Base-by-base conservation (phyloP, 805 yeast species). In the Zygoascus ofunaensis region DNA sequence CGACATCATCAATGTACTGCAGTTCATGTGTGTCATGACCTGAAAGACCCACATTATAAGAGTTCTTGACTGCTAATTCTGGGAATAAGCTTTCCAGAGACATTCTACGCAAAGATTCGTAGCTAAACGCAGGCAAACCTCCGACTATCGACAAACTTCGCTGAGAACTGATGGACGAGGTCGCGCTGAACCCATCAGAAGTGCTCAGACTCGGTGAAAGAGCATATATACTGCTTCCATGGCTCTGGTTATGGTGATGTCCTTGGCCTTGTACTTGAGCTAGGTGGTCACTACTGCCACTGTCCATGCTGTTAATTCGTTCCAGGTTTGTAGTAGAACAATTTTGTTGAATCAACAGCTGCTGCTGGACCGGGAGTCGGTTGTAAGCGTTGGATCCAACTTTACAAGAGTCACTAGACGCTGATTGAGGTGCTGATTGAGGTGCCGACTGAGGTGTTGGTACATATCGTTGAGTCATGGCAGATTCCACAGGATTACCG, bases 1-100 rank as follows among this genome's bases (percentile, higher is more conserved):
- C 10, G 12, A 12, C 30, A 26, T 12, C 12, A 12, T 8, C 12
- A 8, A 26, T 8, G 12, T 8, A 26, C 30, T 26, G 30, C 30
- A 26, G 7, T 26, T 26, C 30, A n/a, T n/a, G n/a, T n/a, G n/a
- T n/a, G n/a, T n/a, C n/a, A 7, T 26, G 10, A 7, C 12, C 30
- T 26, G 30, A 7, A 8, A 12, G 12, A 26, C 12, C 30, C 7
- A 26, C 30, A 26, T 26, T 26, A 26, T 8, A 26, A 12, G 30
- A 12, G 7, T 26, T 26, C 17, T 23, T 26, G 19, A 47, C 47
- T 26, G 42, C 38, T 41, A 47, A 35, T 33, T 47, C 51, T 2
- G 53, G 53, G 44, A 49, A 49, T 17, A 49, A 42, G 20, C 48
- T 39, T 36, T 49, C 53, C 22, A 49, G 39, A 4, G 51, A 47